Evolutionary conservation across 2,329 filamentous ascomycete genomes (phyloP), one percentile per base, ranked within the genome.

Genomic region (Diaporthe citriasiana): DNA sequence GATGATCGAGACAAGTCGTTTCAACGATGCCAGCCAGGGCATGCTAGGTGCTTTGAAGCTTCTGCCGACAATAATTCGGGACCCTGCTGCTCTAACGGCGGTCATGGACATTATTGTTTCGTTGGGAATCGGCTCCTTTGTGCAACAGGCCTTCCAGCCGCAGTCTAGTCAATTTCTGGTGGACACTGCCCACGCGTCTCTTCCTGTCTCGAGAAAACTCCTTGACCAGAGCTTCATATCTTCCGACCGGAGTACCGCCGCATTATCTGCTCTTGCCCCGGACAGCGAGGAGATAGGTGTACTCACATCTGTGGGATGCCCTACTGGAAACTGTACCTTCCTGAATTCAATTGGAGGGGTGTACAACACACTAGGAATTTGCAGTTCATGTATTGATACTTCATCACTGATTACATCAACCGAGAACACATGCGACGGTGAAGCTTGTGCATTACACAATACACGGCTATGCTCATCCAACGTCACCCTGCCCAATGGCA

Each of bases 121-220:
- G 10, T 19, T 65, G 12, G 60, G 60, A 0, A 65, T 6, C 0
- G 60, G 60, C 1, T 50, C 60, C 3, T 50, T 65, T 25, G 42
- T 35, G 19, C 42, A 65, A 17, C 60, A 65, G 27, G 42, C 60
- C 0, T 35, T 65, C 42, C 42, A 35, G 27, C 25, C 60, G 1
- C 40, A 50, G 6, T 25, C 27, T 1, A 50, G 60, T 30, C 19
- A 35, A 2, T 47, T 35, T 9, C 5, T 19, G 19, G 19, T 17
- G 7, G 27, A 33, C 1, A 35, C 5, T 10, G 19, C 0, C 27
- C 0, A 10, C 2, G 40, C 42, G 1, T 33, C 42, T 0, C 27
- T 65, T 10, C 59, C 59, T 65, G 9, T n/a, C 59, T 47, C 27
- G 59, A n/a, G 33, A 47, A n/a, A n/a, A n/a, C n/a, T n/a, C n/a